These are phyloP conservation scores for Torulaspora globosa DNA, from an alignment of 1,139 yeast genomes.

Conservation along the genomic window DNA sequence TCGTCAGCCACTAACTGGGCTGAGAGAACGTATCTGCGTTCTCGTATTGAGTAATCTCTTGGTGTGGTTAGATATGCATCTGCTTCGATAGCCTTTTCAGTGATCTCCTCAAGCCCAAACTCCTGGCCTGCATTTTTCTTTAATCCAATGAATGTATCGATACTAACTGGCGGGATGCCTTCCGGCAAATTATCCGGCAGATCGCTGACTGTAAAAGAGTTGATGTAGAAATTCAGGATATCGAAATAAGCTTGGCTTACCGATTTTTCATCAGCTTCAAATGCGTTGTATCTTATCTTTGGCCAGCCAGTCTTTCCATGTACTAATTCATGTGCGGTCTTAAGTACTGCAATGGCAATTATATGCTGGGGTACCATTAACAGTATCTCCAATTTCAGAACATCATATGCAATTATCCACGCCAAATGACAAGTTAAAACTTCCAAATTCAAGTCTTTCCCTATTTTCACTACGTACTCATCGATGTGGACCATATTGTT, in stretches of 20 bases:
- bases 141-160: constrained; percentile 48
- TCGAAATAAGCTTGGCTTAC: constrained; percentile 61
- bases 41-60: constrained; percentile 35
- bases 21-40: constrained; percentile 53
- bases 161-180: constrained; percentile 19
- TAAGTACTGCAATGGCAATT: constrained; percentile 65
- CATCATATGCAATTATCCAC: constrained; percentile 75
- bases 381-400: constrained; percentile 66
- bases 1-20: constrained; percentile 42
- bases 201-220: constrained; percentile 43
- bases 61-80: constrained; percentile 35
- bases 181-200: constrained; percentile 33
- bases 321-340: constrained; percentile 45
- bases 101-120: constrained; percentile 41
- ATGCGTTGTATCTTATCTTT: constrained; percentile 37
- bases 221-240: constrained; percentile 58
- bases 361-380: constrained; percentile 76
- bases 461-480: constrained; percentile 62
- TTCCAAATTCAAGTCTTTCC: constrained; percentile 50
- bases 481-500: constrained; percentile 49
- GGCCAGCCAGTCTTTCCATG: constrained; percentile 23
- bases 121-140: constrained; percentile 48
- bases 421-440: constrained; percentile 51
- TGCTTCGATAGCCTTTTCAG: constrained; percentile 19
- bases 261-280: constrained; percentile 47